These are phyloP conservation scores for Tetrastigma voinierianum DNA, from an alignment of 164 flowering plant genomes.

Conservation along the genomic window DNA sequence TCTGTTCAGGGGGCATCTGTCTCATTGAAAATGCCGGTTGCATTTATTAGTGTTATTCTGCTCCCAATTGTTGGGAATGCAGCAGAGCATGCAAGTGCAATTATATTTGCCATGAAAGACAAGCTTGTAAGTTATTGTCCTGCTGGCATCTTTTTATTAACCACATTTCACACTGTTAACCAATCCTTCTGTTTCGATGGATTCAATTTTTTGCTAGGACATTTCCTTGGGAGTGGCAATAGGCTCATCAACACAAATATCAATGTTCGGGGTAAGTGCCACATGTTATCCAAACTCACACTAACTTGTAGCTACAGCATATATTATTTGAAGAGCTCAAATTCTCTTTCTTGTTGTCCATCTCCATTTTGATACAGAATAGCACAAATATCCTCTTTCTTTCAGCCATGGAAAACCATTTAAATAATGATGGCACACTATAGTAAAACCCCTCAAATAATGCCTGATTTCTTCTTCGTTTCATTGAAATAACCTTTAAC, in stretches of 20 bases:
- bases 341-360: no score
- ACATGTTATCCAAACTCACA: neutral
- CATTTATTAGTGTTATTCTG: conserved; percentile 60
- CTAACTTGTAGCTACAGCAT: neutral
- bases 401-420: no score
- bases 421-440: no score
- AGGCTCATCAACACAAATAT: conserved; percentile 54
- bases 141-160: neutral
- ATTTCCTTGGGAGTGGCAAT: conserved; percentile 56
- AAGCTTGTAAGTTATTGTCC: conserved; percentile 45
- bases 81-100: conserved; percentile 69
- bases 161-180: neutral
- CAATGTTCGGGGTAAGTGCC: conserved; percentile 44
- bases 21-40: conserved; percentile 43
- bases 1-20: conserved; percentile 52
- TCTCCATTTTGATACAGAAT: no score
- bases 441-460: no score
- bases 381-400: no score
- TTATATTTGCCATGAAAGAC: conserved; percentile 69
- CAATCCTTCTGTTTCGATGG: neutral
- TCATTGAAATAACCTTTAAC: no score
- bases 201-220: conserved; percentile 30
- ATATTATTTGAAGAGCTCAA: no score
- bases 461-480: no score
- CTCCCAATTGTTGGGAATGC: conserved; percentile 76